A percentile compares a stretch with the other conserved stretches of the same genome.
These are phyloP conservation scores for Blumeria graminis DNA, from an alignment of 2,329 filamentous ascomycete genomes.

Conservation along the genomic window DNA sequence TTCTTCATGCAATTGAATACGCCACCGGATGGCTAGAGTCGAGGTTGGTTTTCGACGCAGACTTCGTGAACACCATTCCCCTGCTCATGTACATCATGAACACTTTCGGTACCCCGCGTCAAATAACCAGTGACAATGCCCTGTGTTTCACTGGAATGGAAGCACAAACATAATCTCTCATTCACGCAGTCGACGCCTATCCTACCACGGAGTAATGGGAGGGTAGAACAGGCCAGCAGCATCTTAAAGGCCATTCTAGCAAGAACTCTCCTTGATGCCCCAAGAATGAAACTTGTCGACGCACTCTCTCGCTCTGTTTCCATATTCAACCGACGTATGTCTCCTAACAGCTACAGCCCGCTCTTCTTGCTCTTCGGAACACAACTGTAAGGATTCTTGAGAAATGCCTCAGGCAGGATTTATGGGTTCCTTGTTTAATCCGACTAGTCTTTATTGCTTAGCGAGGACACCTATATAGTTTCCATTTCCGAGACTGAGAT, in stretches of 20 bases:
- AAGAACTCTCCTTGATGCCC: not conserved
- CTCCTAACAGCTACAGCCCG: not conserved
- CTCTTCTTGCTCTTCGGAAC: not conserved
- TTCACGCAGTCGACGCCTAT: not conserved
- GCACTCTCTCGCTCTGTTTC: not conserved
- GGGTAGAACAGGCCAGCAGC: not conserved
- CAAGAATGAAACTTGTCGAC: not conserved
- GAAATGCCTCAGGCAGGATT: too few relatives aligned
- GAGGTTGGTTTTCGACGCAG: not conserved
- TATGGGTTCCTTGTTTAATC: too few relatives aligned
- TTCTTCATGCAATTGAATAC: not conserved
- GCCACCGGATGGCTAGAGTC: not conserved
- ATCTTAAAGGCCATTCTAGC: not conserved
- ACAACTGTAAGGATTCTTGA: too few relatives aligned
- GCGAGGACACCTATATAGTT: too few relatives aligned
- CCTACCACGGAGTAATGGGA: not conserved
- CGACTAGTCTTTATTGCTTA: too few relatives aligned
- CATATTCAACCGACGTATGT: not conserved
- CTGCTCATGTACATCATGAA: not conserved
- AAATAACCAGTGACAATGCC: not conserved
- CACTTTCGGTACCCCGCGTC: not conserved
- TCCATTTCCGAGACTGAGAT: too few relatives aligned
- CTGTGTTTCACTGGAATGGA: not conserved
- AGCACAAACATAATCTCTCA: not conserved
- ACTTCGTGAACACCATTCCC: not conserved